A percentile compares a stretch with the other conserved stretches of the same genome.
These are phyloP conservation scores for Fusarium sp. DNA, from an alignment of 2,329 filamentous ascomycete species.

Conservation along the genomic window DNA sequence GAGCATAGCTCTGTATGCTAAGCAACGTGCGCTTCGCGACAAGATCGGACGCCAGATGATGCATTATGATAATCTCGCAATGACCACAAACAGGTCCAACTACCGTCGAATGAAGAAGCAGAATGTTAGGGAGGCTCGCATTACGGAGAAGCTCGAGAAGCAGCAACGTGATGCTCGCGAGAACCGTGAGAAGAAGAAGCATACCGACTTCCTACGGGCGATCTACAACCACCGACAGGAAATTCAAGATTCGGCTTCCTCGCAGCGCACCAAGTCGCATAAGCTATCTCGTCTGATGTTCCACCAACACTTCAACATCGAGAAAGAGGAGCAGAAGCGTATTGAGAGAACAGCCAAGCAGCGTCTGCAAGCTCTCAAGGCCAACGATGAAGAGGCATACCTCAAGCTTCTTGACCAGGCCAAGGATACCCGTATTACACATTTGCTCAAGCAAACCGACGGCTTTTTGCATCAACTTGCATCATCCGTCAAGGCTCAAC, in stretches of 20 bases:
- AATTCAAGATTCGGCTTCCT: constrained; percentile 74
- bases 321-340: constrained; percentile 99
- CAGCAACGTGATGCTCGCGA: constrained; percentile 97
- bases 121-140: constrained; percentile 91
- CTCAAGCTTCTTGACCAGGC: constrained; percentile 97
- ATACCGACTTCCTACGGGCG: constrained; percentile 89
- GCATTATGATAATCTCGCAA: constrained; percentile 94
- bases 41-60: constrained; percentile 93
- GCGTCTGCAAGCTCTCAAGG: constrained; percentile 98
- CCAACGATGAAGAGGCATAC: constrained; percentile 99
- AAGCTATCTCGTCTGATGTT: constrained; percentile 93
- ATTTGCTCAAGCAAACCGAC: constrained; percentile 95
- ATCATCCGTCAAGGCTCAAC: constrained; percentile 92
- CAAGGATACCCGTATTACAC: constrained; percentile 99
- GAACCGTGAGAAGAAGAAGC: constrained; percentile 97
- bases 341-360: constrained; percentile 98
- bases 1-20: constrained; percentile 86
- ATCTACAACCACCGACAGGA: constrained; percentile 87
- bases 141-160: constrained; percentile 99
- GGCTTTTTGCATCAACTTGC: constrained; percentile 97
- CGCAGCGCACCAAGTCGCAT: constrained; percentile 80
- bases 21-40: constrained; percentile 87
- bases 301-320: constrained; percentile 91
- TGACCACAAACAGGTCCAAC: constrained; percentile 92
- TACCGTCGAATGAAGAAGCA: constrained; percentile 98